Evolutionary conservation across 106 monocot species (phyloP), one percentile per base, ranked within the genome.

Genomic region (Xerophyta viscosa): DNA sequence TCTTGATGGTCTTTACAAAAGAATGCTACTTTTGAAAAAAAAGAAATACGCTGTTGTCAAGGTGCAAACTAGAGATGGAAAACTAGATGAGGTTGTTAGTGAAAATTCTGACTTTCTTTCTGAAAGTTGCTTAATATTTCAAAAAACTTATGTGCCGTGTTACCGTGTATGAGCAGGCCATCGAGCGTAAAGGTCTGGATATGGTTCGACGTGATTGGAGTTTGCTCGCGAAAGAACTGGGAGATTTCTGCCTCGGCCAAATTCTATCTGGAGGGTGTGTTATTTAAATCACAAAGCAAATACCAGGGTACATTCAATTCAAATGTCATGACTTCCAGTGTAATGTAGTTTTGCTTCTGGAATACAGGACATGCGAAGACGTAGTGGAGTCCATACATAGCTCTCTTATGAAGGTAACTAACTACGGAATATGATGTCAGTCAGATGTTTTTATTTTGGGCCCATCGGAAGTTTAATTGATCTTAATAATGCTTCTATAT

Each of bases 31-130:
- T 66, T 70, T 89, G n/a, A 89, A 96, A 76, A 96, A 96, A 65
- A 96, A 96, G 68, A 96, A 96, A 66, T 96, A 96, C 71, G 96
- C 96, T 58, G 96, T 84, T 39, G 83, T 96, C 20, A 96, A 96
- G 68, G 72, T 96, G 36, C 74, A 71, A 27, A 73, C 77, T 47
- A 82, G 71, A 67, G 77, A 87, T 71, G 92, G 83, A 43, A 67
- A 25, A 56, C 72, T 68, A 29, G 73, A 76, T 61, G 88, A 88
- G 83, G 88, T 88, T 71, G 23, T 37, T 54, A 8, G 33, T 57
- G 2, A 39, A 54, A 52, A 52, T 46, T 41, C 8, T 52, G 26
- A 14, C 42, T 20, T 33, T 7, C 39, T 33, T 24, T 20, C 21
- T 23, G 8, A 14, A 44, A 44, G 3, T 17, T 14, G 14, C 15